These are phyloP conservation scores for Orbilia quercus DNA, from an alignment of 2,329 filamentous ascomycete species.

Conservation along the genomic window DNA sequence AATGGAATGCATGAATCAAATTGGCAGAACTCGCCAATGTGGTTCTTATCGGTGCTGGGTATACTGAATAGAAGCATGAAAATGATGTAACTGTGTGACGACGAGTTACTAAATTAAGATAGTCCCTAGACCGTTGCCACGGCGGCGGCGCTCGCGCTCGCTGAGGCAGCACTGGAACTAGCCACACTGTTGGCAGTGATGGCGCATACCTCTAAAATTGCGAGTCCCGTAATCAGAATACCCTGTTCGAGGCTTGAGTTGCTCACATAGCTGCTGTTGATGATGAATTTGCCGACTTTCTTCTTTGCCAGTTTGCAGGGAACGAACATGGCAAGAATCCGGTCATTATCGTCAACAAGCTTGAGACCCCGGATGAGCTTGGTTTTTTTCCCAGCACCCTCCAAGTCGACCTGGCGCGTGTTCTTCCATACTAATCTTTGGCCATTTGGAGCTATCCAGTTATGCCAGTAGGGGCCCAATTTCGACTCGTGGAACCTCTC, in stretches of 20 bases:
- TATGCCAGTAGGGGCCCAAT: slow-evolving; percentile 16
- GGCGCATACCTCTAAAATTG: slow-evolving; percentile 21
- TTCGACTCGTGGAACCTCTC: slow-evolving; percentile 29
- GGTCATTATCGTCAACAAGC: slow-evolving; percentile 36
- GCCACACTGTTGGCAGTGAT: slow-evolving; percentile 10
- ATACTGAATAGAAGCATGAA: too few species aligned
- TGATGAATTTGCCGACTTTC: slow-evolving; percentile 37
- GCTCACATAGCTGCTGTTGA: slow-evolving; percentile 21
- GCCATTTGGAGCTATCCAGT: slow-evolving; percentile 21
- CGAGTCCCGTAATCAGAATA: slow-evolving; percentile 27
- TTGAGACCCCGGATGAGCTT: slow-evolving; percentile 22
- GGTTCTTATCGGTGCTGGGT: too few species aligned
- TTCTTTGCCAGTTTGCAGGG: slow-evolving; percentile 25
- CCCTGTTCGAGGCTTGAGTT: slow-evolving; percentile 33
- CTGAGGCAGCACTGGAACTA: not conserved
- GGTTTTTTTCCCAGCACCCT: slow-evolving; percentile 21
- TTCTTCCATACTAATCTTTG: slow-evolving; percentile 35
- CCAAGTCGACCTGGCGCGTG: slow-evolving; percentile 36
- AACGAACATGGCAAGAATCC: slow-evolving; percentile 39
- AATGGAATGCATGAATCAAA: too few species aligned
- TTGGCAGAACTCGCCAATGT: too few species aligned
- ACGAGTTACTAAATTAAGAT: too few species aligned
- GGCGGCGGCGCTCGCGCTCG: not conserved
- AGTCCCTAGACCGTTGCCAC: not conserved
- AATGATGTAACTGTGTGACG: not conserved